Base-by-base conservation (phyloP, 306 rosid genomes). In the Rosa rugosa region DNA sequence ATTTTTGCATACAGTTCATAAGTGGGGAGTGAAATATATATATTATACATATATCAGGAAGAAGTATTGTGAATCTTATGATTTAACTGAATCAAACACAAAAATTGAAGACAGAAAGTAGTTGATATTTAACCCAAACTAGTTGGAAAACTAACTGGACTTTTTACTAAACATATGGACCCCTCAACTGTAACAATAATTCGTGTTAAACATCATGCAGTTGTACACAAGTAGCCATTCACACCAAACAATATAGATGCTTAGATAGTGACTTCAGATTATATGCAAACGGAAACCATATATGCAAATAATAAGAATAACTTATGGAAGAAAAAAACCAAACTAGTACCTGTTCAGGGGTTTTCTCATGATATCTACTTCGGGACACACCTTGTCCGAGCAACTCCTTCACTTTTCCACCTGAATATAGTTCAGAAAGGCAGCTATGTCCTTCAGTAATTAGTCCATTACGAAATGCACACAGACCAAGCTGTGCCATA, bases 381-480 rank as follows among this genome's bases (percentile, higher is more conserved):
- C 90, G 99, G 5, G 94, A 85, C 80, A 95, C 94, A 60, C 99
- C 99, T 86, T 95, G 99, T 0, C 98, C 99, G 64, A 95, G 97
- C 85, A 95, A 82, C 80, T 95, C 98, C 81, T 86, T 95, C 66
- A 95, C 97, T 89, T 97, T 86, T 80, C 97, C 98, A 83, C 97
- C 97, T 18, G 96, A 92, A 85, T 91, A 95, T 11, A 95, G 91
- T 75, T 92, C 98, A 62, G 93, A 85, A 53, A 95, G 90, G 67
- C 94, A 95, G 71, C 91, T 89, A 84, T 95, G 96, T 8, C 94
- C 99, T 79, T 95, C 98, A 23, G 80, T 82, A 68, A 95, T 81
- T 64, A 91, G 80, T 41, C 97, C 98, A 77, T 76, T 81, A 73
- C 93, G 88, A 78, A 95, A 95, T 46, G 96, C 94, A 57, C 99